phyloP scores from a whole-genome alignment of 805 yeast genomes.

The Jamesozyma hellenica region DNA sequence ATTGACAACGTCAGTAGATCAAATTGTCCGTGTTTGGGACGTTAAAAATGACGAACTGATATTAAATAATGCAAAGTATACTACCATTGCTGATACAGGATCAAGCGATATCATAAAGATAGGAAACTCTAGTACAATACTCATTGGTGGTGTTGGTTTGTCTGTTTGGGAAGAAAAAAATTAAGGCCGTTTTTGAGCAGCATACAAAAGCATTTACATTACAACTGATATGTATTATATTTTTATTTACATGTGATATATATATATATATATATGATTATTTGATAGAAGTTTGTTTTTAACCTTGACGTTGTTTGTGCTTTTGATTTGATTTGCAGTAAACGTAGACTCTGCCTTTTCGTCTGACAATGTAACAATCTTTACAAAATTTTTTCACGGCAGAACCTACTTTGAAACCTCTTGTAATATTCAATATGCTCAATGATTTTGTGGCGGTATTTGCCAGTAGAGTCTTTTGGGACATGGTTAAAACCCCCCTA shows the following conservation, averaged over 20 bases:
- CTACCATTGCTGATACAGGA: slow-evolving; percentile 89
- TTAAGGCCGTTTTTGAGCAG: neutral
- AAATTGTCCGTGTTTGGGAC: slow-evolving; percentile 61
- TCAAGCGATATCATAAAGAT: slow-evolving; percentile 39
- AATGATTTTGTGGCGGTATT: too few species aligned
- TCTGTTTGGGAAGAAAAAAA: slow-evolving; percentile 36
- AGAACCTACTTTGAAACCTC: slow-evolving; percentile 86
- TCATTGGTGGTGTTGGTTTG: slow-evolving; percentile 78
- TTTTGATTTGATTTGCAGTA: slow-evolving; percentile 87
- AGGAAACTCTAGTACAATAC: slow-evolving; percentile 25
- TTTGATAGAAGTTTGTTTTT: slow-evolving; percentile 8
- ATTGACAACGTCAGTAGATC: slow-evolving; percentile 75
- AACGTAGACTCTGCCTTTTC: slow-evolving; percentile 90
- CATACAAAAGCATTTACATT: too few species aligned
- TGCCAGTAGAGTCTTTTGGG: too few species aligned
- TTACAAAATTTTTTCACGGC: slow-evolving; percentile 89
- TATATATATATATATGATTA: neutral
- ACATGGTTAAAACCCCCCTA: neutral
- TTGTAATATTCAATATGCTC: slow-evolving; percentile 15
- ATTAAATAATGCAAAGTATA: slow-evolving; percentile 40
- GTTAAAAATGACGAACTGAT: slow-evolving; percentile 19
- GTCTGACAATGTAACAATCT: slow-evolving; percentile 84
- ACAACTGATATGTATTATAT: too few species aligned
- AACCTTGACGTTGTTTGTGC: slow-evolving; percentile 90
- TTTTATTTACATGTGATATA: slow-evolving; percentile 1